A percentile compares a stretch with the other conserved stretches of the same genome.
These are phyloP conservation scores for Moringa oleifera DNA, from an alignment of 345 rosid genomes.

Conservation along the genomic window DNA sequence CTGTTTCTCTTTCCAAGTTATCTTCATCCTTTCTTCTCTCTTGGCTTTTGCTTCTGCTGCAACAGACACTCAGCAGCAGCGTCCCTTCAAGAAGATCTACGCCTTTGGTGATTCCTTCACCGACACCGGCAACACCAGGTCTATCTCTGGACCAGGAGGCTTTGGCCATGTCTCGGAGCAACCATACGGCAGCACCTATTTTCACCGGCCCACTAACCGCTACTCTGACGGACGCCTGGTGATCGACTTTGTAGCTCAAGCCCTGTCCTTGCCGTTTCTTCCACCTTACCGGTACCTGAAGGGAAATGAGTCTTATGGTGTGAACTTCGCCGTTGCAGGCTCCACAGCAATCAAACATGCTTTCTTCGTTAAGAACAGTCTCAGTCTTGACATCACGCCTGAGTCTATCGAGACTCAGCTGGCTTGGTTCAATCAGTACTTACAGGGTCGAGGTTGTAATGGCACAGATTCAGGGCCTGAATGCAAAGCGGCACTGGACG, in stretches of 20 bases:
- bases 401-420: slow-evolving; percentile 71
- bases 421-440: slow-evolving; percentile 50
- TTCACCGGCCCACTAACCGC: slow-evolving; percentile 75
- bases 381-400: slow-evolving; percentile 61
- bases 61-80: slow-evolving; percentile 9
- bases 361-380: slow-evolving; percentile 72
- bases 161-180: slow-evolving; percentile 71
- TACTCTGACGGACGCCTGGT: slow-evolving; percentile 88
- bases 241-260: slow-evolving; percentile 74
- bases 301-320: slow-evolving; percentile 38
- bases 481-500: slow-evolving; percentile 40
- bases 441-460: slow-evolving; percentile 48
- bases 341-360: slow-evolving; percentile 71
- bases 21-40: slow-evolving; percentile 6
- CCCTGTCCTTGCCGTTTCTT: slow-evolving; percentile 59
- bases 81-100: slow-evolving; percentile 61
- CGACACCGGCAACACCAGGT: slow-evolving; percentile 86
- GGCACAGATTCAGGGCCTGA: slow-evolving; percentile 16
- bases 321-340: slow-evolving; percentile 92
- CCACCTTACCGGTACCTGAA: slow-evolving; percentile 55
- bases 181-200: slow-evolving; percentile 79
- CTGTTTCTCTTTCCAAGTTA: neutral
- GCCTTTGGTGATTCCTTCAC: slow-evolving; percentile 96
- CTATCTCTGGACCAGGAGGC: slow-evolving; percentile 61
- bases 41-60: slow-evolving; percentile 14